Evolutionary conservation across 2,329 filamentous ascomycete genomes (phyloP).

Genomic region (Blastomyces percursus): DNA sequence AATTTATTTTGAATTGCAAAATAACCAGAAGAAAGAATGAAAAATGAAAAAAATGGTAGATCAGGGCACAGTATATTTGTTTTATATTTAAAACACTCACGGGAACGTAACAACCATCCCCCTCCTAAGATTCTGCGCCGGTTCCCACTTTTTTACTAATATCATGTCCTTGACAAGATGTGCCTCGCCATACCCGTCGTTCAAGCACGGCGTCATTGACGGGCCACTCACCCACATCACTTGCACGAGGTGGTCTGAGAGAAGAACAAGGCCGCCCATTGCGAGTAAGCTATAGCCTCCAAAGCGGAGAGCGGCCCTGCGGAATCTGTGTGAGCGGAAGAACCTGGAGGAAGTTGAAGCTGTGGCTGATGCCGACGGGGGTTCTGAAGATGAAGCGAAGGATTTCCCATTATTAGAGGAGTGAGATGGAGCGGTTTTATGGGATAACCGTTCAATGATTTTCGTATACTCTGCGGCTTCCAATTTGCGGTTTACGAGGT

Average conservation of each 20-base stretch:
- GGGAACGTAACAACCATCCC: constrained; percentile 65
- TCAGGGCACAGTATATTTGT: constrained; percentile 8
- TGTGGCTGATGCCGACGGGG: constrained; percentile 19
- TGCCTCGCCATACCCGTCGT: constrained; percentile 47
- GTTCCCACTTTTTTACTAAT: constrained; percentile 32
- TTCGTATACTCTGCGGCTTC: background rate
- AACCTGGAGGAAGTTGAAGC: constrained; percentile 9
- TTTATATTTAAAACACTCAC: constrained; percentile 14
- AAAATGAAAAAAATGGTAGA: background rate
- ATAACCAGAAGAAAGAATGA: background rate
- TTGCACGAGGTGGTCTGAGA: constrained; percentile 32
- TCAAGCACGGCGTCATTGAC: constrained; percentile 71
- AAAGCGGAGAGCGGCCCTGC: constrained; percentile 15
- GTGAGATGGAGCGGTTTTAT: background rate
- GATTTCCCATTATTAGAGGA: background rate
- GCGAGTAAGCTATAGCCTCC: background rate
- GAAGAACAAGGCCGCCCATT: constrained; percentile 16
- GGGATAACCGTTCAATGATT: background rate
- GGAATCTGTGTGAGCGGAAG: constrained; percentile 27
- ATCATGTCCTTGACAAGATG: constrained; percentile 32
- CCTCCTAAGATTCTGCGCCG: constrained; percentile 43
- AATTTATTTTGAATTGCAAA: background rate
- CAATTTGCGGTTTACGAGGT: background rate
- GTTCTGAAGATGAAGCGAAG: constrained; percentile 18
- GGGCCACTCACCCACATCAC: constrained; percentile 35